These are phyloP conservation scores for Extremus antarcticus DNA, from an alignment of 495 filamentous ascomycete species.

Conservation along the genomic window DNA sequence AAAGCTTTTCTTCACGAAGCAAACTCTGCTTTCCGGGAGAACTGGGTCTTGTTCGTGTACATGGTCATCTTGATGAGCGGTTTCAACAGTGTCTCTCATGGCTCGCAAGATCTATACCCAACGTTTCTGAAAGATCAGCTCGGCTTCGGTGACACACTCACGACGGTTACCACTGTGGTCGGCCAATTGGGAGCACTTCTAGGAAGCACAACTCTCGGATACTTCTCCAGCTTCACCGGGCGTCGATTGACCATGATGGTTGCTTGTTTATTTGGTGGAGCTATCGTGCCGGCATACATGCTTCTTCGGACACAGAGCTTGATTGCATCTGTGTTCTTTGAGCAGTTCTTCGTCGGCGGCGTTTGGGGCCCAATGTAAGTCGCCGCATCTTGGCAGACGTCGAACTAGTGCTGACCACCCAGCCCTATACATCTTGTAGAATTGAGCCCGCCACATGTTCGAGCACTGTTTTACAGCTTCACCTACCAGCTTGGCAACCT, in stretches of 20 bases:
- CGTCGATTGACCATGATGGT: slow-evolving; percentile 32
- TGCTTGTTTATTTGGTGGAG: slow-evolving; percentile 29
- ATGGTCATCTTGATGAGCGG: slow-evolving; percentile 37
- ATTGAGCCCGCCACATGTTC: slow-evolving; percentile 27
- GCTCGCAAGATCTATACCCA: slow-evolving; percentile 38
- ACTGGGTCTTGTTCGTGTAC: slow-evolving; percentile 37
- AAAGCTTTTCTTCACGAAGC: slow-evolving; percentile 25
- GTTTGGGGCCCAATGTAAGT: slow-evolving; percentile 27
- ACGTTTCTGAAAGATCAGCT: slow-evolving; percentile 35
- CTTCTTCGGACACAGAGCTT: slow-evolving; percentile 27
- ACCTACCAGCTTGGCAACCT: slow-evolving; percentile 35
- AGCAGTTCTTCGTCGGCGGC: slow-evolving; percentile 33
- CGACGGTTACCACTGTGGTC: slow-evolving; percentile 33
- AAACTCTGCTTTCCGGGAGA: slow-evolving; percentile 22
- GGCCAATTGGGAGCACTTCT: slow-evolving; percentile 30
- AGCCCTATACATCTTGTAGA: slow-evolving; percentile 29
- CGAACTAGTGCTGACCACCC: not conserved
- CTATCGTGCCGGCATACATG: slow-evolving; percentile 30
- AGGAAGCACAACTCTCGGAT: slow-evolving; percentile 31
- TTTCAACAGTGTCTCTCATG: slow-evolving; percentile 34
- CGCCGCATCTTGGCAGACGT: too few species aligned
- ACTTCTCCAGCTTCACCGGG: slow-evolving; percentile 31
- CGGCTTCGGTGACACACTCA: slow-evolving; percentile 22
- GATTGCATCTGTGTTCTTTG: slow-evolving; percentile 30
- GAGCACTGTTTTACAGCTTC: slow-evolving; percentile 29